Conservation (phyloP, 2,329 filamentous ascomycete species). For the Phyllosticta citrichinensis region DNA sequence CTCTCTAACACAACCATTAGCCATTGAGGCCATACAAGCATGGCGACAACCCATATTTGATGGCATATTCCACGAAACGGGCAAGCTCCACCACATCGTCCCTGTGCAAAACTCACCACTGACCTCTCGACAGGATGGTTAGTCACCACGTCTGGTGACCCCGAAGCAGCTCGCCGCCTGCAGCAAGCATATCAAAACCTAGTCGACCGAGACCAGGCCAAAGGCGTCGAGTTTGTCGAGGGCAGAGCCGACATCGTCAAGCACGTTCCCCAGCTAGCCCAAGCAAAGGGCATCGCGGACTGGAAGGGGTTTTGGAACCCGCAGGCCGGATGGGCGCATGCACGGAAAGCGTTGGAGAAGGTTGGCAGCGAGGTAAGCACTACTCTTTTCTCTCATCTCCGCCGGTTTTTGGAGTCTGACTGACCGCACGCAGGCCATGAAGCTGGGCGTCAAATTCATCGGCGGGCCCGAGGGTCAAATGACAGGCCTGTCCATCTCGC, state of each 20-base stretch:
- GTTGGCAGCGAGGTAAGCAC: slow-evolving; percentile 8
- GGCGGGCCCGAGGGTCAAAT: slow-evolving; percentile 13
- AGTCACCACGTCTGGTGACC: slow-evolving; percentile 12
- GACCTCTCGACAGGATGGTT: slow-evolving; percentile 10
- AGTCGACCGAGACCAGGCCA: slow-evolving; percentile 5
- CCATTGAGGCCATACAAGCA: slow-evolving; percentile 13
- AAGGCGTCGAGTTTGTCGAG: slow-evolving; percentile 11
- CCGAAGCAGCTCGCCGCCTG: slow-evolving; percentile 10
- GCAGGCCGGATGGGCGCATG: slow-evolving; percentile 16
- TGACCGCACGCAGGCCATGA: slow-evolving; percentile 14
- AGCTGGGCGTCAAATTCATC: slow-evolving; percentile 12
- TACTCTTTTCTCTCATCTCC: background rate
- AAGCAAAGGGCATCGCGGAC: slow-evolving; percentile 7
- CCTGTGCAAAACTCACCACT: background rate
- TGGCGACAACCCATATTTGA: slow-evolving; percentile 12
- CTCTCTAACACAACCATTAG: background rate
- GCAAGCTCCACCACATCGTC: background rate
- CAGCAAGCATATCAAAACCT: slow-evolving; percentile 12
- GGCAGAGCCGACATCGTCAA: slow-evolving; percentile 9
- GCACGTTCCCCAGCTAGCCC: slow-evolving; percentile 11
- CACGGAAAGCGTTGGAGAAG: slow-evolving; percentile 10
- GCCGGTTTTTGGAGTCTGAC: slow-evolving; percentile 17
- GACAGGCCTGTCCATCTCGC: slow-evolving; percentile 9
- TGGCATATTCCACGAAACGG: slow-evolving; percentile 11
- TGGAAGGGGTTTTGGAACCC: slow-evolving; percentile 18